Base-by-base conservation (phyloP, 441 rosid species). In the Viola pubescens region DNA sequence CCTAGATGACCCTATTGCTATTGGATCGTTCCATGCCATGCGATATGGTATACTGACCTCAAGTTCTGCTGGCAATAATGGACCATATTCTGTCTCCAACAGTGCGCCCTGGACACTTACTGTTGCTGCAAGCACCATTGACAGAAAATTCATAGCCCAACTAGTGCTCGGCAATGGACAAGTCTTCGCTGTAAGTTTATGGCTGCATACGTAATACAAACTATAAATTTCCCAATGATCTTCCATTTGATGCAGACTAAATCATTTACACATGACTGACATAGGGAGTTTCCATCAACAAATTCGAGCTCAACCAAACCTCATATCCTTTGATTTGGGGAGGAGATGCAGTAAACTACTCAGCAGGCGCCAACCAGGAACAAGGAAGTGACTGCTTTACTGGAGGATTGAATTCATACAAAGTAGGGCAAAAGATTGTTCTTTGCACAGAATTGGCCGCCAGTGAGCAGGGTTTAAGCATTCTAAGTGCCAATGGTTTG, bases 101-200 rank as follows among this genome's bases (percentile, higher is more conserved):
- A 45, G 62, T 6, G 87, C 91, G 14, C 92, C 96, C 4, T 91
- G 98, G 98, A 69, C 81, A 37, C 43, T 91, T 75, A 86, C 98
- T 0, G 98, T 88, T 14, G 94, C 89, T 43, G 96, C 95, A 13
- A 83, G 75, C 65, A 91, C 95, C 5, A 88, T 86, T 34, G 98
- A 88, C 69, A 71, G 96, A 61, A 82, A 81, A 67, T 91, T 91
- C 5, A 75, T 82, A 65, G 77, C 95, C 1, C 72, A 77, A 59
- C 76, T 83, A 61, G 72, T 82, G 4, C 74, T 91, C 7, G 96
- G 94, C 8, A 84, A 75, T 16, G 81, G 77, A 65, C 70, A 70
- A 74, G 75, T 82, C 52, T 67, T 81, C 67, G 78, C 73, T 75
- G 96, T 86, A 65, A 75, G 72, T 57, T 59, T 19, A 44, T n/a